Evolutionary conservation across 768 basidiomycete genomes (phyloP), one percentile per base, ranked within the genome.

Genomic region (Dacryopinax spathularia): DNA sequence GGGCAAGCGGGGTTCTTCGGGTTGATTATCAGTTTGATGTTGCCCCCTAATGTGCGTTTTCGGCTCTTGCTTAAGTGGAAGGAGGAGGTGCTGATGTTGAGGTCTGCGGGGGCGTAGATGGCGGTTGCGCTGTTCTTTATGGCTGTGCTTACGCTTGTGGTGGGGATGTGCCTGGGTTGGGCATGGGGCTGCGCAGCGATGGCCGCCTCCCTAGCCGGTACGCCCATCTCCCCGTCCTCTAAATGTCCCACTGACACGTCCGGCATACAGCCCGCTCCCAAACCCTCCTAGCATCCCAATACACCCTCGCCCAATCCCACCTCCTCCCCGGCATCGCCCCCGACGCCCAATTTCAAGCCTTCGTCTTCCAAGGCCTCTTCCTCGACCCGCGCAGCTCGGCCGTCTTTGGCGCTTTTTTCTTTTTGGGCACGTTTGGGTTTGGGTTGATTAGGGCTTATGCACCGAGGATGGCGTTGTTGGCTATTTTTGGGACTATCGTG

Each of bases 101-200:
- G 81, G 29, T 78, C 79, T 61, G 80, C 79, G 64, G 65, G 78
- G 7, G 39, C n/a, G 39, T 27, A 56, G 48, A 56, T 56, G 48
- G 48, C 48, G 7, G 48, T 56, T 2, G 10, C 25, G 5, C 48
- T 56, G 13, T 56, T 56, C 48, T 5, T 75, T n/a, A 16, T 79
- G 78, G 68, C 71, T 5, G 68, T 78, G 1, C 69, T 76, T n/a
- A 82, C 78, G 0, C 66, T 84, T 36, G 65, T 80, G 27, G 16
- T 82, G 6, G 82, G 82, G 0, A 67, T 80, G 44, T 72, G 75
- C 1, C 39, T 81, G 1, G 82, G 82, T 13, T 85, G 83, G 83
- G 83, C 77, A 0, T 74, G 81, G 66, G 81, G 82, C 1, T 73
- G 75, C 10, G 82, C 80, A 0, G 81, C 77, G 0, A 84, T 84